Evolutionary conservation across 2,329 filamentous ascomycete species (phyloP).

Genomic region (Coniochaeta sp.): DNA sequence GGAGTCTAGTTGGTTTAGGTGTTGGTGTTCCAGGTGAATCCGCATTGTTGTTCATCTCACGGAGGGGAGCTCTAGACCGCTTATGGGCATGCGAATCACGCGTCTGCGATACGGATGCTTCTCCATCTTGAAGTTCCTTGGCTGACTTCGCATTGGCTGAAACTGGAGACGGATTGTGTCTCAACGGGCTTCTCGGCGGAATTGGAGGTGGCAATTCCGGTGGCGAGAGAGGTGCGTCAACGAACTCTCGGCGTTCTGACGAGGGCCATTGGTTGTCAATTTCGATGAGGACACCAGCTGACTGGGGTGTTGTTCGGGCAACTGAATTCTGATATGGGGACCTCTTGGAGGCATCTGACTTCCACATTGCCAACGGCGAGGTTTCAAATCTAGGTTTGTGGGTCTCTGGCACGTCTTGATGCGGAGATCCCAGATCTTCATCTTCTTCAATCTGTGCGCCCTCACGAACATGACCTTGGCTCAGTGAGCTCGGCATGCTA

Average conservation of each 20-base stretch:
- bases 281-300: slow-evolving; percentile 4
- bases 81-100: neutral
- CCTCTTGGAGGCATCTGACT: slow-evolving; percentile 15
- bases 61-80: neutral
- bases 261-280: slow-evolving; percentile 5
- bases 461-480: slow-evolving; percentile 26
- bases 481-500: slow-evolving; percentile 14
- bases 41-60: neutral
- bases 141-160: slow-evolving; percentile 1
- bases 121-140: neutral
- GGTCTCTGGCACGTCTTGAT: slow-evolving; percentile 2
- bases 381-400: slow-evolving; percentile 11
- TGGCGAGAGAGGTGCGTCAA: slow-evolving; percentile 1
- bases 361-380: slow-evolving; percentile 11
- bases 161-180: slow-evolving; percentile 8
- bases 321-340: neutral
- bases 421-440: slow-evolving; percentile 9
- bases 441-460: slow-evolving; percentile 26
- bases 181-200: slow-evolving; percentile 13
- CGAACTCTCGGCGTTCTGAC: slow-evolving; percentile 4
- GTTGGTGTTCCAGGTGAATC: neutral
- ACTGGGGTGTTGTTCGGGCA: slow-evolving; percentile 10
- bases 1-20: neutral
- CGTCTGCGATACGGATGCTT: neutral
- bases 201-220: slow-evolving; percentile 10